Percentiles rank a stretch among this genome's conserved stretches.
phyloP scores from a whole-genome alignment of 352 stramenopile genomes.

The Pythium monospermum region DNA sequence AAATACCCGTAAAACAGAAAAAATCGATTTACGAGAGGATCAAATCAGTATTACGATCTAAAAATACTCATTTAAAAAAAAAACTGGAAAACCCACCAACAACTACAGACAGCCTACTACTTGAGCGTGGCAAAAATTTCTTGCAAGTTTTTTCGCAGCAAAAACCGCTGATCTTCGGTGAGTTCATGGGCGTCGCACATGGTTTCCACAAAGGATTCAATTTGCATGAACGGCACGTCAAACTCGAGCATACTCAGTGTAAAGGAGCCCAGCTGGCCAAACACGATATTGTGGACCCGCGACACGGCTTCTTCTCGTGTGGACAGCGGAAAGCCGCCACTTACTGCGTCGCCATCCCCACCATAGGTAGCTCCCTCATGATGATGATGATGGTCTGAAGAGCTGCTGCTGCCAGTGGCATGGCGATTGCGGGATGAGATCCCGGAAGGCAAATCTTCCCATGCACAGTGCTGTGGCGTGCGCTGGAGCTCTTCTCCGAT shows the following conservation, averaged over 20 bases:
- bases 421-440: conserved; percentile 10
- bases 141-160: conserved; percentile 74
- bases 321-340: conserved; percentile 5
- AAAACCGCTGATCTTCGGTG: conserved; percentile 80
- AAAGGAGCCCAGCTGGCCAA: conserved; percentile 80
- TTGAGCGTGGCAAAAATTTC: conserved; percentile 60
- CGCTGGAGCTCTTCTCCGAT: conserved; percentile 81
- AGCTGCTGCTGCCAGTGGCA: not conserved
- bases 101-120: conserved; percentile 4
- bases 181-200: conserved; percentile 86
- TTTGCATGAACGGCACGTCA: conserved; percentile 68
- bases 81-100: not conserved
- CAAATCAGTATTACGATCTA: too few species aligned
- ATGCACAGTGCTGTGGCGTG: conserved; percentile 64
- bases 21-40: too few species aligned
- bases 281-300: conserved; percentile 86
- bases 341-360: not conserved
- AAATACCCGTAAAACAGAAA: too few species aligned
- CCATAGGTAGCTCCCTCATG: too few species aligned
- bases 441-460: conserved; percentile 66
- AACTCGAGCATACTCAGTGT: conserved; percentile 88
- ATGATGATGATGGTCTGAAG: too few species aligned
- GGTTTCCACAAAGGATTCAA: conserved; percentile 83
- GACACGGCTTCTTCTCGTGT: conserved; percentile 78
- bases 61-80: too few species aligned